phyloP scores from a whole-genome alignment of 768 basidiomycete species.

The Pholiota molesta region DNA sequence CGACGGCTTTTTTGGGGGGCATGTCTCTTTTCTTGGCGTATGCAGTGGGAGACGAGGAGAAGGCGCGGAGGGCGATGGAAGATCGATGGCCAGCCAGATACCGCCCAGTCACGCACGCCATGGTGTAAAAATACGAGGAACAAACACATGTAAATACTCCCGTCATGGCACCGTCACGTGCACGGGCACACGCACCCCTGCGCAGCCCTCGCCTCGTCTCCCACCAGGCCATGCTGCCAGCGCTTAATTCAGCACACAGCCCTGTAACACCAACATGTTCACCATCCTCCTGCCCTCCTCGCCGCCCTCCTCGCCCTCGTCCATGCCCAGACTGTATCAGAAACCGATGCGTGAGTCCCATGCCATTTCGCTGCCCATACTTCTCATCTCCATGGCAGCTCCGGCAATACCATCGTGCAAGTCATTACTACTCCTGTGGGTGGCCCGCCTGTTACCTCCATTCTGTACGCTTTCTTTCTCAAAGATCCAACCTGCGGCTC shows the following conservation, averaged over 20 bases:
- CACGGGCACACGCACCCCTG: background rate
- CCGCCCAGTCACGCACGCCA: constrained; percentile 25
- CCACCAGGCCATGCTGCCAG: too few species aligned
- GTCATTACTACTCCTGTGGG: constrained; percentile 42
- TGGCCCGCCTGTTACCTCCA: constrained; percentile 43
- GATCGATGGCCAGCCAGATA: constrained; percentile 29
- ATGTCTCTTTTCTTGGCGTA: constrained; percentile 59
- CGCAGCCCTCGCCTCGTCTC: too few species aligned
- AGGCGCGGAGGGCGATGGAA: constrained; percentile 20
- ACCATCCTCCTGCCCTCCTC: constrained; percentile 24
- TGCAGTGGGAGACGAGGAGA: constrained; percentile 35
- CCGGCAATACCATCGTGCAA: constrained; percentile 56
- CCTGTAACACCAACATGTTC: constrained; percentile 16
- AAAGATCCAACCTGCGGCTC: background rate
- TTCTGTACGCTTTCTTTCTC: constrained; percentile 35
- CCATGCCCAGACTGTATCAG: constrained; percentile 52
- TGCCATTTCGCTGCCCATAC: background rate
- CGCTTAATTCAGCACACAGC: too few species aligned
- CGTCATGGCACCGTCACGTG: background rate
- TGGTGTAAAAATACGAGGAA: constrained; percentile 23
- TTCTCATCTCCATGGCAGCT: constrained; percentile 22
- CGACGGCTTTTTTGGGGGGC: constrained; percentile 89
- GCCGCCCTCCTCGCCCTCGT: constrained; percentile 22
- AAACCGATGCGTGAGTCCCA: constrained; percentile 46
- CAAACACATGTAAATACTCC: constrained; percentile 20